Base-by-base conservation (phyloP, 352 stramenopile genomes). In the Globisporangium cystogenes region DNA sequence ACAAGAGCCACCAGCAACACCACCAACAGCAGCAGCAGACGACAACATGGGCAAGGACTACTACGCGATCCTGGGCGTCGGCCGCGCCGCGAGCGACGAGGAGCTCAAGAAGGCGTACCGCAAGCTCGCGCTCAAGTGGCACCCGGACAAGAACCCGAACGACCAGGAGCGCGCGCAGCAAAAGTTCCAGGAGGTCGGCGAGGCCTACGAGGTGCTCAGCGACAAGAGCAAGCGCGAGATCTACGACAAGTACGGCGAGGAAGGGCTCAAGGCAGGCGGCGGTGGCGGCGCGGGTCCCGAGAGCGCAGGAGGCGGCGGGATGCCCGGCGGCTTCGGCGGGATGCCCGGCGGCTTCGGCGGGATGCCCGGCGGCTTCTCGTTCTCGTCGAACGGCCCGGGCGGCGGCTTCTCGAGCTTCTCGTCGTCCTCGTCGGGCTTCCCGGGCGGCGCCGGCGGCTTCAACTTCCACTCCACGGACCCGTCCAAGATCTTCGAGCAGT, bases 171-270 rank as follows among this genome's bases (percentile, higher is more conserved):
- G 41, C 0, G 88, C 90, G 14, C 85, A 94, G 62, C 70, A 85
- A 51, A 96, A 96, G 68, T 98, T 98, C 60, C 93, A 97, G 67
- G 87, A 97, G 47, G 84, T 98, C 36, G 84, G 76, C 31, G 86
- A 96, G 43, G 93, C 93, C 7, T 98, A 98, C 65, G 87, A 97
- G 50, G 88, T 98, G 43, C 73, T 98, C 29, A 95, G 82, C 59
- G 93, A 98, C 70, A 93, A 93, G 64, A 79, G 97, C 45, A 96
- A 97, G 67, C 74, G 90, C 48, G 71, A 93, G 59, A 88, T 96
- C 35, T 98, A 96, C 57, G 93, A 98, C 61, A 77, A 96, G 49
- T 98, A 90, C 51, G 92, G 92, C 16, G 90, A 97, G 64, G 89
- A 96, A 57, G 90, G 89, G 3, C 67, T 97, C 20, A 93, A 96